These are phyloP conservation scores for Phytopythium montanum DNA, from an alignment of 352 stramenopile genomes.

Conservation along the genomic window DNA sequence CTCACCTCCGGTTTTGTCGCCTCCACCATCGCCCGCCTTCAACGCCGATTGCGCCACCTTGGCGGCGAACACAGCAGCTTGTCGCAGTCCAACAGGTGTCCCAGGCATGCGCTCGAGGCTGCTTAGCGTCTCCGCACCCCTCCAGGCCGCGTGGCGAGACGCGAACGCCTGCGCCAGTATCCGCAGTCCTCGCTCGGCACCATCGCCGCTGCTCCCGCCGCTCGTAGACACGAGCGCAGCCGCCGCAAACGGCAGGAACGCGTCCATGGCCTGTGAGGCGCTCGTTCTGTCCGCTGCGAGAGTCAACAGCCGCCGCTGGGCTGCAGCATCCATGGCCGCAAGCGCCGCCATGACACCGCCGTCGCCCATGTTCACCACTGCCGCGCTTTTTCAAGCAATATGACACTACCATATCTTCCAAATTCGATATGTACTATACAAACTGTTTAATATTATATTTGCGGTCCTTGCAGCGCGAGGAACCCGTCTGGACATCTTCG, in stretches of 20 bases:
- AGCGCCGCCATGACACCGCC: conserved; percentile 2
- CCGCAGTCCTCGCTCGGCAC: conserved; percentile 3
- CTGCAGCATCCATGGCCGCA: neutral
- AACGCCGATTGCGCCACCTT: conserved; percentile 64
- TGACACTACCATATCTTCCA: no score
- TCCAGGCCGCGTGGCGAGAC: conserved; percentile 16
- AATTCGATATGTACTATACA: no score
- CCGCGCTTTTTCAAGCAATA: no score
- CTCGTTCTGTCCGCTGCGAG: conserved; percentile 16
- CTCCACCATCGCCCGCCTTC: conserved; percentile 39
- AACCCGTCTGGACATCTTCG: no score
- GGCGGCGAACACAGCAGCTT: conserved; percentile 38
- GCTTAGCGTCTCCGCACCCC: neutral
- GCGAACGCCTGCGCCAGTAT: conserved; percentile 22
- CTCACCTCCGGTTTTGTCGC: conserved; percentile 13
- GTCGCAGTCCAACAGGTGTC: conserved; percentile 12
- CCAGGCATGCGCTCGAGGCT: neutral
- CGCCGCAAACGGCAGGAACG: conserved; percentile 18
- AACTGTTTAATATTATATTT: no score
- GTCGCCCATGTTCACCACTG: neutral
- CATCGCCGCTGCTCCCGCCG: neutral
- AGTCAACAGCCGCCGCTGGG: conserved; percentile 22
- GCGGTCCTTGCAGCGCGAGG: no score
- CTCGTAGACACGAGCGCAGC: conserved; percentile 3
- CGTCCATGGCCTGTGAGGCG: conserved; percentile 12